Evolutionary conservation across 148 eudicot genomes (phyloP), one percentile per base, ranked within the genome.

Genomic region (Linanthus parryae): DNA sequence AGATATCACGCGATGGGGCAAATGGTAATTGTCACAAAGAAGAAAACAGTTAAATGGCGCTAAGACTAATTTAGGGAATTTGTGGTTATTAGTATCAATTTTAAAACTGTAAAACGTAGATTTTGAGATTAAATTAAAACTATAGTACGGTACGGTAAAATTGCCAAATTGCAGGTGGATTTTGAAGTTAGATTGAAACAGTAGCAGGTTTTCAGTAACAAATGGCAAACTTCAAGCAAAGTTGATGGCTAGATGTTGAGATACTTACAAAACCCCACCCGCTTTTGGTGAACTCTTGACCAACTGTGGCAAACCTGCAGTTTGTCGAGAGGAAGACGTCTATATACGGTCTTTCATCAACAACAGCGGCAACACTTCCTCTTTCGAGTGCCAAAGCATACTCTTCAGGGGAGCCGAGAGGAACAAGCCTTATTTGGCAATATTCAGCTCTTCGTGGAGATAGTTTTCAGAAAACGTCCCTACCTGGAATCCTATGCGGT

Each of bases 211-310:
- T 5, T 6, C 46, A 17, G 20, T 42, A 42, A 7, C 17, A 24
- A 42, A 31, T 17, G 19, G 10, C 48, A 21, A 27, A n/a, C 23
- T 3, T 17, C 43, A 45, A 15, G 23, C 14, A 39, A 19, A 34
- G 25, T 29, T 25, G 7, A 9, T 35, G 36, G 4, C 26, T 18
- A n/a, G 25, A 22, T n/a, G 25, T 4, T 19, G 59, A 50, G 41
- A 67, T 50, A 82, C 97, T 90, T 62, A 86, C 92, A 63, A 91
- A 91, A 34, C 95, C 98, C 98, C 98, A 91, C 0, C 89, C 82
- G 26, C 80, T 61, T 64, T 70, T 83, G 4, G 95, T 83, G 70
- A 91, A 91, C 56, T 81, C 79, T 56, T 54, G 82, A 24, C 95
- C 95, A 1, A 81, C 88, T 40, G 70, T 56, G 29, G 77, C 60